Evolutionary conservation across 1,139 yeast species (phyloP).

Genomic region (Geotrichum carabidarum): DNA sequence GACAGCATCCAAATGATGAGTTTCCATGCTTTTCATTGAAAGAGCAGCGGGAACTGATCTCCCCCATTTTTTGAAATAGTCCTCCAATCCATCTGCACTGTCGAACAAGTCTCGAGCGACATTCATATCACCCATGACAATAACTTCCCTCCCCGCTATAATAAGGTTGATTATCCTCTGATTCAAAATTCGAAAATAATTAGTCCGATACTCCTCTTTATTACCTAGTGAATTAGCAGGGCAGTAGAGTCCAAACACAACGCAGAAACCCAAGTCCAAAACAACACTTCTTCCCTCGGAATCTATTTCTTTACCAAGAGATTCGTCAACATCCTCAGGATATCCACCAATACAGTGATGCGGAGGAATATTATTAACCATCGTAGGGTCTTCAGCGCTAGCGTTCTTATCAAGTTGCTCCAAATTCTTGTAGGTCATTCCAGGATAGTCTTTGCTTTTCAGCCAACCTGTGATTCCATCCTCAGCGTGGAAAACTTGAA

Average conservation of each 20-base stretch:
- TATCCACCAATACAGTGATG: conserved; percentile 65
- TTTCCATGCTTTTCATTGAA: conserved; percentile 24
- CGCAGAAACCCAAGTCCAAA: conserved; percentile 59
- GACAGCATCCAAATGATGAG: conserved; percentile 21
- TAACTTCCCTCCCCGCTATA: conserved; percentile 50
- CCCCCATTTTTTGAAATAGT: conserved; percentile 35
- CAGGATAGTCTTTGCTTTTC: conserved; percentile 29
- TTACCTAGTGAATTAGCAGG: conserved; percentile 89
- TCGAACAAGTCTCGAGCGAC: conserved; percentile 76
- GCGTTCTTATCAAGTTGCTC: conserved; percentile 26
- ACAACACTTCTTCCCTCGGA: conserved; percentile 79
- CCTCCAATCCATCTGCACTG: conserved; percentile 64
- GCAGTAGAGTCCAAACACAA: conserved; percentile 74
- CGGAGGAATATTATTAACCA: background rate
- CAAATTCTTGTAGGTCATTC: conserved; percentile 22
- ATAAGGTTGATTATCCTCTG: conserved; percentile 53
- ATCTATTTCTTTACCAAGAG: conserved; percentile 52
- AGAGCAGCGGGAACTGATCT: conserved; percentile 10
- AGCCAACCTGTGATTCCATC: conserved; percentile 84
- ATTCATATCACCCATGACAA: conserved; percentile 85
- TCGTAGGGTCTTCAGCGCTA: conserved; percentile 21
- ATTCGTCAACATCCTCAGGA: conserved; percentile 40
- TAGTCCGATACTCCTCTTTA: conserved; percentile 57
- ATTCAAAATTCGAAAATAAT: conserved; percentile 56
- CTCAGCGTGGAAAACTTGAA: conserved; percentile 65